Evolutionary conservation across 768 basidiomycete genomes (phyloP).

Genomic region (Termitomyces heimii): DNA sequence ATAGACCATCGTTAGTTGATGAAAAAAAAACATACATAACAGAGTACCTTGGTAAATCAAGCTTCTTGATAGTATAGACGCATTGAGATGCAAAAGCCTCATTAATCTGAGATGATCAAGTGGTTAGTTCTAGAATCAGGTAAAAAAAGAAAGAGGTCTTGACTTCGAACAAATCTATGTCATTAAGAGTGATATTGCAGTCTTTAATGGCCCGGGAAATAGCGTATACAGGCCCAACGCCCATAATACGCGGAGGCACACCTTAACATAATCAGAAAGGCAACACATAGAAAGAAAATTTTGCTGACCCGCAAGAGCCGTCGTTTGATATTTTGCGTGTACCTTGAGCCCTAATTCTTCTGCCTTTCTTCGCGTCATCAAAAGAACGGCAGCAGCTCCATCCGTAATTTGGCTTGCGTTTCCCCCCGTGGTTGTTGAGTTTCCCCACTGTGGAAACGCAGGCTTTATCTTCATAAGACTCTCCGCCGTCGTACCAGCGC

Average conservation of each 20-base stretch:
- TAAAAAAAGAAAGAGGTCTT: slow-evolving; percentile 5
- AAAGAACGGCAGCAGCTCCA: slow-evolving; percentile 72
- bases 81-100: slow-evolving; percentile 88
- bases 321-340: slow-evolving; percentile 76
- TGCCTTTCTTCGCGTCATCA: slow-evolving; percentile 80
- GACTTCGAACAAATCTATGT: slow-evolving; percentile 81
- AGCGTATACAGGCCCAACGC: slow-evolving; percentile 78
- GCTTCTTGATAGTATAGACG: slow-evolving; percentile 63
- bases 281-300: not conserved
- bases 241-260: slow-evolving; percentile 80
- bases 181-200: slow-evolving; percentile 56
- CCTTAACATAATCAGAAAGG: slow-evolving; percentile 30
- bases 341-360: slow-evolving; percentile 67
- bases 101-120: slow-evolving; percentile 55
- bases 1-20: not conserved
- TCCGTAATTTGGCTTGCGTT: slow-evolving; percentile 86
- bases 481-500: slow-evolving; percentile 68
- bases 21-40: not conserved
- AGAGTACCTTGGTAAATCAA: slow-evolving; percentile 46
- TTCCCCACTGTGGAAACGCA: slow-evolving; percentile 84
- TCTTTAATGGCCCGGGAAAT: slow-evolving; percentile 73
- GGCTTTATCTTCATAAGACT: slow-evolving; percentile 55
- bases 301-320: slow-evolving; percentile 53
- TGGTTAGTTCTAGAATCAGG: not conserved
- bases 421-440: slow-evolving; percentile 69